Conservation (phyloP, 2,329 filamentous ascomycete species). For the Ophiostoma pallidulum region DNA sequence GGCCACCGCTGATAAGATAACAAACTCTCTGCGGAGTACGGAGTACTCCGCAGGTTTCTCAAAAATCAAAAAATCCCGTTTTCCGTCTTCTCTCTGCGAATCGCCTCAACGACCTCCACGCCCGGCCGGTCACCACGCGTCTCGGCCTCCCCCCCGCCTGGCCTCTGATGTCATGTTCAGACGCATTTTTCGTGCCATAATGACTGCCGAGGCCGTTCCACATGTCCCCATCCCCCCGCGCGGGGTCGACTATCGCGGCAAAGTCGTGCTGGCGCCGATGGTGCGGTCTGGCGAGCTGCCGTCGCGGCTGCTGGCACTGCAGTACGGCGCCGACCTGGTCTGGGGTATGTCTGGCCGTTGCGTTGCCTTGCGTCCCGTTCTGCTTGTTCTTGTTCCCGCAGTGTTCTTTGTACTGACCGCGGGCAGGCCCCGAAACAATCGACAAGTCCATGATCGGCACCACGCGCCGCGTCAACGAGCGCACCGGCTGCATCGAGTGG, state of each 20-base stretch:
- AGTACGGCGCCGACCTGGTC: constrained; percentile 93
- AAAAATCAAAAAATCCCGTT: not conserved
- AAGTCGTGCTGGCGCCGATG: constrained; percentile 94
- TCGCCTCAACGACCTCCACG: too few relatives aligned
- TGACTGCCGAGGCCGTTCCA: constrained; percentile 48
- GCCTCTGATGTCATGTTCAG: constrained; percentile 14
- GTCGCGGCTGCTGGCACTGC: constrained; percentile 74
- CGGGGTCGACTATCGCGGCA: constrained; percentile 89
- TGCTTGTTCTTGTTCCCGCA: too few relatives aligned
- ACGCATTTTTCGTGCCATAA: constrained; percentile 37
- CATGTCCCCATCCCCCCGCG: constrained; percentile 75
- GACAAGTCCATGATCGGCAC: constrained; percentile 88
- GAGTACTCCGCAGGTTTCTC: too few relatives aligned
- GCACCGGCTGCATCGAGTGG: constrained; percentile 76
- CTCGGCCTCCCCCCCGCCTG: too few relatives aligned
- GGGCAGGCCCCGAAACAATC: constrained; percentile 91
- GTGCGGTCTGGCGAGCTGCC: constrained; percentile 94
- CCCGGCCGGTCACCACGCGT: too few relatives aligned
- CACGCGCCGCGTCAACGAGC: constrained; percentile 63
- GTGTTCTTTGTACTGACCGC: too few relatives aligned
- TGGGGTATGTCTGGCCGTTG: constrained; percentile 55
- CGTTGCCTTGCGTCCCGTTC: not conserved
- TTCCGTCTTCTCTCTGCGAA: not conserved
- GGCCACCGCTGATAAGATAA: not conserved
- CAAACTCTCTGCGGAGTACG: not conserved